Percentiles rank a stretch among this genome's conserved stretches.
These are phyloP conservation scores for Pythium oligandrum DNA, from an alignment of 352 stramenopile species.

Conservation along the genomic window DNA sequence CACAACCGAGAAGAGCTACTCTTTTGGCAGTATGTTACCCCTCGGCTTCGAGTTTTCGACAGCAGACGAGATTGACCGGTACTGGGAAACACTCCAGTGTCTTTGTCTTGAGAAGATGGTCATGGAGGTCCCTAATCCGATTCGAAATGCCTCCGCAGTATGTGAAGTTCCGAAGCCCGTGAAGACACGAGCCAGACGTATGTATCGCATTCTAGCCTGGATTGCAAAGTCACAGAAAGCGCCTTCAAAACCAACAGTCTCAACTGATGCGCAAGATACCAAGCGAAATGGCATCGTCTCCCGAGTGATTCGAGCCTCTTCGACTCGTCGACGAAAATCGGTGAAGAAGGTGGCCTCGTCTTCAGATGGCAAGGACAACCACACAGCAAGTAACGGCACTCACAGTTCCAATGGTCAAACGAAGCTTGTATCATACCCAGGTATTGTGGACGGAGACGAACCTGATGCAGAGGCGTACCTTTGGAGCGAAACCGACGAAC, in stretches of 20 bases:
- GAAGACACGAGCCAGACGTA: slow-evolving; percentile 55
- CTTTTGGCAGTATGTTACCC: slow-evolving; percentile 51
- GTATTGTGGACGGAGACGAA: slow-evolving; percentile 11
- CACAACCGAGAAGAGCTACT: slow-evolving; percentile 66
- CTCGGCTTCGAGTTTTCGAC: slow-evolving; percentile 46
- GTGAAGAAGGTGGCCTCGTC: slow-evolving; percentile 8
- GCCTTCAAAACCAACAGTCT: slow-evolving; percentile 20
- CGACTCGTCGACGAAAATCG: not conserved
- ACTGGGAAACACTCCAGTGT: slow-evolving; percentile 79
- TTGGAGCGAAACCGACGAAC: slow-evolving; percentile 57
- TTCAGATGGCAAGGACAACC: slow-evolving; percentile 8
- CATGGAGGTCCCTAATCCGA: slow-evolving; percentile 62
- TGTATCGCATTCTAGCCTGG: slow-evolving; percentile 67
- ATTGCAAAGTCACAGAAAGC: slow-evolving; percentile 64
- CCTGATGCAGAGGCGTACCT: slow-evolving; percentile 19
- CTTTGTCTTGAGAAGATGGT: slow-evolving; percentile 76
- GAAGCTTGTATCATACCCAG: too few relatives aligned
- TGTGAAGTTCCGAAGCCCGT: slow-evolving; percentile 56
- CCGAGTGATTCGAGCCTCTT: slow-evolving; percentile 21
- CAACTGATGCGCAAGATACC: not conserved
- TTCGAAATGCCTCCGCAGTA: slow-evolving; percentile 45
- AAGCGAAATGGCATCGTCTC: slow-evolving; percentile 68
- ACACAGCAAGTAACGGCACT: not conserved
- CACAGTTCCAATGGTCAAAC: too few relatives aligned
- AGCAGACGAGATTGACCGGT: slow-evolving; percentile 41